These are phyloP conservation scores for Saturnispora hagleri DNA, from an alignment of 805 yeast genomes.

Conservation along the genomic window DNA sequence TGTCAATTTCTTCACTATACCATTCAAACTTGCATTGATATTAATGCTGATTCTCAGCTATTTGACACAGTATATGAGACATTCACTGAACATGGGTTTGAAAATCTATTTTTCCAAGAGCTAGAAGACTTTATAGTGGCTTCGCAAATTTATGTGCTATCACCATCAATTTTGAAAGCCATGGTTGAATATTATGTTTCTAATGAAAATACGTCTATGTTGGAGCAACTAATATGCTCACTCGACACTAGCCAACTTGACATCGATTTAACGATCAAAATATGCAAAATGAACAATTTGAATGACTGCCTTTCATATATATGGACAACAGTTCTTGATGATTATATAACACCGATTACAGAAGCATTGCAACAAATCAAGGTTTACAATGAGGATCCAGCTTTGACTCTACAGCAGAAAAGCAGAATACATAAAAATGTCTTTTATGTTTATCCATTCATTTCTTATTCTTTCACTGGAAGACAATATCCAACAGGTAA, in stretches of 20 bases:
- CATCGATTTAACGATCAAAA: slow-evolving; percentile 60
- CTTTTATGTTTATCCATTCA: slow-evolving; percentile 43
- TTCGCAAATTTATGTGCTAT: slow-evolving; percentile 37
- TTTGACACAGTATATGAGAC: slow-evolving; percentile 39
- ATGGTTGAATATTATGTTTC: slow-evolving; percentile 46
- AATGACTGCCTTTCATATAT: slow-evolving; percentile 59
- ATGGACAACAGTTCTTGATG: slow-evolving; percentile 61
- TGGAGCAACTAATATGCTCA: slow-evolving; percentile 63
- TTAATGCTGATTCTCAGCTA: slow-evolving; percentile 26
- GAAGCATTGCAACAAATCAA: slow-evolving; percentile 41
- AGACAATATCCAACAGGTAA: slow-evolving; percentile 71
- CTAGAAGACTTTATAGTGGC: slow-evolving; percentile 44
- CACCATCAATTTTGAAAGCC: slow-evolving; percentile 56
- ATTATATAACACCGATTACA: slow-evolving; percentile 60
- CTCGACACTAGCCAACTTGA: slow-evolving; percentile 64
- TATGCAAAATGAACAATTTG: slow-evolving; percentile 49
- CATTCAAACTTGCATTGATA: slow-evolving; percentile 33
- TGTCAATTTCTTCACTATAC: slow-evolving; percentile 28
- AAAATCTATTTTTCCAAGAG: slow-evolving; percentile 38
- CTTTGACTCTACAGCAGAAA: slow-evolving; percentile 10
- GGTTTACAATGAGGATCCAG: slow-evolving; percentile 9
- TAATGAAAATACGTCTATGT: slow-evolving; percentile 32
- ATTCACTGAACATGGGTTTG: slow-evolving; percentile 28
- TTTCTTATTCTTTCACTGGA: slow-evolving; percentile 65
- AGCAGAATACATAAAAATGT: slow-evolving; percentile 13